Evolutionary conservation across 768 basidiomycete species (phyloP), one percentile per base, ranked within the genome.

Genomic region (Melanogaster broomeanus): DNA sequence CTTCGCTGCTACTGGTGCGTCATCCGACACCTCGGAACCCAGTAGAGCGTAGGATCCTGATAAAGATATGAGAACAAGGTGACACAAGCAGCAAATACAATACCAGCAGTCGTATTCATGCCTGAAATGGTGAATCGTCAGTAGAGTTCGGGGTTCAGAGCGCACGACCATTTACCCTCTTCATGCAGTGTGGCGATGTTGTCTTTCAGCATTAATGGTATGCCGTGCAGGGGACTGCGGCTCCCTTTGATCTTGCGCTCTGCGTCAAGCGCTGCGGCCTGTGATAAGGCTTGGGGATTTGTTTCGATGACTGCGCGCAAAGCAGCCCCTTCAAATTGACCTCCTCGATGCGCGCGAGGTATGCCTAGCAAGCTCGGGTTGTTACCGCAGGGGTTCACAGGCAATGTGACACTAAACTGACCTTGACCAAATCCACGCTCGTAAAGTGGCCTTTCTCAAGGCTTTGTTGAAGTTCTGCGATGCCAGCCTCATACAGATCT

Each of bases 361-460:
- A 87, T 2, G 83, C 83, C 85, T 87, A 55, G 10, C 25, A 9
- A 51, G 28, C 10, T 12, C 8, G 9, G 28, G 45, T 43, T n/a
- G n/a, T n/a, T 28, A 31, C 5, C 22, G 5, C 2, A 16, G 28
- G 22, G 42, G 40, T 40, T 9, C 5, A 27, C 28, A 30, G 31
- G 42, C 16, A 27, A 3, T 6, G 1, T 19, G 6, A 19, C 2
- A 22, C 4, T 19, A 8, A 19, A 48, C 49, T 30, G 35, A 81
- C 84, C 72, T 82, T 84, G 42, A 87, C 79, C 6, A 86, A 74
- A 58, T 85, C 80, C 12, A 83, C 80, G 52, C 84, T 85, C 0
- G 81, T 76, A 55, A 85, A 85, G 31, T 70, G 70, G 3, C 78
- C 73, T 6, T 71, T 70, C 35, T 76, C 69, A 7, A 85, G 68